Conservation (phyloP, 306 rosid genomes). For the Glycyrrhiza uralensis region DNA sequence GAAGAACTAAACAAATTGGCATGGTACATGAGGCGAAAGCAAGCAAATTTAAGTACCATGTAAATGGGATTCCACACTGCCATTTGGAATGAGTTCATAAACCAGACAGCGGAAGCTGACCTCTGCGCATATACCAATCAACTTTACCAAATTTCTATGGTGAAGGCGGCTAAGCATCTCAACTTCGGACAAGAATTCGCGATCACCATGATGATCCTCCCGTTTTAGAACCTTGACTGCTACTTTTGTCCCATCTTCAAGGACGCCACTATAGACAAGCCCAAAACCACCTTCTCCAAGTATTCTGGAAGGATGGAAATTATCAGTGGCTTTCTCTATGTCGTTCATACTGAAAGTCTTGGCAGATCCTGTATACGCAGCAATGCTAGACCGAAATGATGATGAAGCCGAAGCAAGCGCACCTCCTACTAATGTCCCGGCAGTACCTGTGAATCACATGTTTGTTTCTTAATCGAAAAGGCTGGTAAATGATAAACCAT, state of each 20-base stretch:
- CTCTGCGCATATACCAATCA: conserved; percentile 89
- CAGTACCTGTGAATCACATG: conserved; percentile 50
- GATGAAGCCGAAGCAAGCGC: conserved; percentile 59
- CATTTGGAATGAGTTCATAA: conserved; percentile 92
- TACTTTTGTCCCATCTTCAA: conserved; percentile 75
- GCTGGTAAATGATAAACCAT: background rate
- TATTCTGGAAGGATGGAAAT: conserved; percentile 61
- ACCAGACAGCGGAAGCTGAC: conserved; percentile 73
- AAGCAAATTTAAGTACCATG: conserved; percentile 58
- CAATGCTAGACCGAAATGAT: conserved; percentile 83
- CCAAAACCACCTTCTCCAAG: conserved; percentile 99
- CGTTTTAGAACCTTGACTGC: conserved; percentile 93
- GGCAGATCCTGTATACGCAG: conserved; percentile 79
- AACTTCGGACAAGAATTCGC: conserved; percentile 93
- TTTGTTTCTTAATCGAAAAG: background rate
- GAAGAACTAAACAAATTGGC: conserved; percentile 11
- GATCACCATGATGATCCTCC: conserved; percentile 95
- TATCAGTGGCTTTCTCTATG: conserved; percentile 71
- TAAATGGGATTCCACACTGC: conserved; percentile 96
- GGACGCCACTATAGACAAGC: conserved; percentile 73
- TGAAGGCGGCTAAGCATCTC: conserved; percentile 99
- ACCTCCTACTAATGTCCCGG: conserved; percentile 57
- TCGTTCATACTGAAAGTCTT: conserved; percentile 76
- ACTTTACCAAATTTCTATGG: conserved; percentile 90
- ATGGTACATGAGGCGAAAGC: background rate